A percentile compares a stretch with the other conserved stretches of the same genome.
These are phyloP conservation scores for Lupinus albus DNA, from an alignment of 306 rosid species.

Conservation along the genomic window DNA sequence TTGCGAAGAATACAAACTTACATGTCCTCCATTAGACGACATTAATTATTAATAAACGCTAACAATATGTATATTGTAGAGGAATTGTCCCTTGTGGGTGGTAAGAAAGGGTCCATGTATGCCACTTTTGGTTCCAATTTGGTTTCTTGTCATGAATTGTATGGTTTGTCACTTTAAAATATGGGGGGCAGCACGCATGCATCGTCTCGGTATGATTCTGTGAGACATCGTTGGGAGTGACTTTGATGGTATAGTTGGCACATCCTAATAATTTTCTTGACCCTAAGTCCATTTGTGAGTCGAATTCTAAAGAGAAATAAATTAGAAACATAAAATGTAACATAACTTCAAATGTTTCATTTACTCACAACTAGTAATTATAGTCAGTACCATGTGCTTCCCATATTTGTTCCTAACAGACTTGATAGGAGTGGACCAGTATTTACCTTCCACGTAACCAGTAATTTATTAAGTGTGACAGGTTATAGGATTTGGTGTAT, in stretches of 20 bases:
- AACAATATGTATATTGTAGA: neutral
- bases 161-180: conserved; percentile 30
- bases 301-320: too few species aligned
- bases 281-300: too few species aligned
- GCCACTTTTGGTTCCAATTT: conserved; percentile 11
- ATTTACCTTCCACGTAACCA: conserved; percentile 28
- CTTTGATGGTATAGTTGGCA: too few species aligned
- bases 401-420: conserved; percentile 24
- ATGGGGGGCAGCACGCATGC: conserved; percentile 41
- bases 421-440: conserved; percentile 32
- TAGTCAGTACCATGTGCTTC: conserved; percentile 66
- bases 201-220: too few species aligned
- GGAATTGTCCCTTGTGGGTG: conserved; percentile 24
- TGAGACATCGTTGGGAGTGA: too few species aligned
- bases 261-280: too few species aligned
- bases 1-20: neutral
- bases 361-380: too few species aligned
- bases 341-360: too few species aligned
- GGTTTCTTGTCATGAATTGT: conserved; percentile 12
- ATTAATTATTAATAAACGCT: neutral
- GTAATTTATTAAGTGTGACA: neutral
- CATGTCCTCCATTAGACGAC: conserved; percentile 15
- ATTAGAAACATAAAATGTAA: too few species aligned
- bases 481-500: conserved; percentile 18
- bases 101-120: conserved; percentile 10